Base-by-base conservation (phyloP, 352 stramenopile genomes). In the Peronospora belbahrii region DNA sequence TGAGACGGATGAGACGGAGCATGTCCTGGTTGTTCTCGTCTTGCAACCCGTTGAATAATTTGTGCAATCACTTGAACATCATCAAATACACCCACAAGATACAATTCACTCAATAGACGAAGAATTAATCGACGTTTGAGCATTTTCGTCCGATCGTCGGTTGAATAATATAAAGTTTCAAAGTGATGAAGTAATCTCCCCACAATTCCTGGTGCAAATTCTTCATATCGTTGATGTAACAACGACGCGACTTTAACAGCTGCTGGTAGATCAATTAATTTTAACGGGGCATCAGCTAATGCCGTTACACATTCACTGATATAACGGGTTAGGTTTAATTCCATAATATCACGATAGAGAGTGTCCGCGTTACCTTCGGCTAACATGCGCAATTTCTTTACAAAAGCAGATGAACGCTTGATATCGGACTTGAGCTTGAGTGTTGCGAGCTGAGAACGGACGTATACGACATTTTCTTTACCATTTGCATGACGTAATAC, bases 341-440 rank as follows among this genome's bases (percentile, higher is more conserved):
- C 93, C 10, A 56, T 51, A 0, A 89, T 73, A 49, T 97, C 88
- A 25, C 84, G 86, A n/a, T 83, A 46, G 22, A 97, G 52, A n/a
- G 75, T 61, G 23, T 84, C 68, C 33, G 75, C 68, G 36, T 72
- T 78, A 48, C 57, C 51, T 45, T 96, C 87, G 17, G 60, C 77
- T 28, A 96, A 69, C 49, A 77, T 53, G 43, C 83, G 83, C 46
- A 98, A 84, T 59, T 98, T 97, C 62, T 98, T 98, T 17, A 98
- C 95, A 72, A 98, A 98, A 25, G 94, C 90, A 23, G 92, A 98
- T 42, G 88, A 97, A 62, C 97, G 97, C 68, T 98, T 98, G 42
- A 99, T 89, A 74, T 99, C 95, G 43, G 87, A 92, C 65, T 98
- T 98, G 42, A 98, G 85, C 61, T 88, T 92, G 32, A 97, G 85